Conservation (phyloP, 2,329 filamentous ascomycete species). For the Talaromyces sp. region DNA sequence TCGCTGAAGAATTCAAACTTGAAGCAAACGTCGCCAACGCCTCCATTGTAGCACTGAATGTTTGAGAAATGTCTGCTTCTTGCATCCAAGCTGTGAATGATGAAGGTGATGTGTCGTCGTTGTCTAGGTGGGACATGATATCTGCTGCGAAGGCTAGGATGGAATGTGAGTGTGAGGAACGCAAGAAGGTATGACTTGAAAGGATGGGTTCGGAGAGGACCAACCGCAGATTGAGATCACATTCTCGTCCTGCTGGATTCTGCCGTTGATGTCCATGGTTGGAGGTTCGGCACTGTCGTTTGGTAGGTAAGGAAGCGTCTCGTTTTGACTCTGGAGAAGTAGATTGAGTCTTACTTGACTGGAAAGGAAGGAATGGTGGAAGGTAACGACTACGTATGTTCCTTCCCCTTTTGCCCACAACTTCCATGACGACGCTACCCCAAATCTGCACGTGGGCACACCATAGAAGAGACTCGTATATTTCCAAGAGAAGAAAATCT, state of each 20-base stretch:
- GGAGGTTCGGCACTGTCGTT: background rate
- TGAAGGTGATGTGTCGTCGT: background rate
- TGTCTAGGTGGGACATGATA: constrained; percentile 9
- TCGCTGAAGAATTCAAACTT: constrained; percentile 11
- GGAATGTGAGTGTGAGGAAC: background rate
- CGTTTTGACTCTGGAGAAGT: background rate
- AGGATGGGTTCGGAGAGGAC: background rate
- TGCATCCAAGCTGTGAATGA: constrained; percentile 1
- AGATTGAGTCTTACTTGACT: too few species aligned
- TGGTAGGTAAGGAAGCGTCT: too few species aligned
- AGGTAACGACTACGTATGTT: background rate
- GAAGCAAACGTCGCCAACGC: constrained; percentile 16
- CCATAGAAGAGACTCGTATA: background rate
- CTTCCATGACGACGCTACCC: background rate
- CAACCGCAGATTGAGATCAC: constrained; percentile 17
- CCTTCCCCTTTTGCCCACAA: background rate
- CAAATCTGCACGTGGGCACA: background rate
- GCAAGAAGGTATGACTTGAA: background rate
- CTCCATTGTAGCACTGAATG: constrained; percentile 23
- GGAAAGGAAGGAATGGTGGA: background rate
- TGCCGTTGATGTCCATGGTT: background rate
- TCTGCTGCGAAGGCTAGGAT: constrained; percentile 25
- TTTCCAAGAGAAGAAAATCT: background rate
- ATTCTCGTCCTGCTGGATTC: constrained; percentile 1
- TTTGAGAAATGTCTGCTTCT: constrained; percentile 1